phyloP scores from a whole-genome alignment of 768 basidiomycete species.

The Lyophyllum atratum region DNA sequence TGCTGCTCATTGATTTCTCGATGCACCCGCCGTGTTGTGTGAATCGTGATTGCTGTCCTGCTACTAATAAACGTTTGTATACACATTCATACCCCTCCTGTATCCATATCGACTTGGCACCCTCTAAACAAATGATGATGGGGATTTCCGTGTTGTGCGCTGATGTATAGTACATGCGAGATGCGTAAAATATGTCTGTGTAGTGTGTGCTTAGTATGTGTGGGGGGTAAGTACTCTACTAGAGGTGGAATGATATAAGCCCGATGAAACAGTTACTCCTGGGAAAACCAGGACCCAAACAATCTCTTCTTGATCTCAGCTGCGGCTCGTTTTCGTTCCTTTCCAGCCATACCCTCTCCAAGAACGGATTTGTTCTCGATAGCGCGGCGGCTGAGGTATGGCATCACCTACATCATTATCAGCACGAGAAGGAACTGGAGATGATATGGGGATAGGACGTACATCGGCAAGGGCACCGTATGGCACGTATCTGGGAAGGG shows the following conservation, averaged over 20 bases:
- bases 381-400: constrained; percentile 85
- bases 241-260: not conserved
- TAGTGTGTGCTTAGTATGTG: not conserved
- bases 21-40: not conserved
- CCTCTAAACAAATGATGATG: not conserved
- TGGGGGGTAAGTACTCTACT: not conserved
- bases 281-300: not conserved
- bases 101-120: not conserved
- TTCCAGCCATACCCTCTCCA: constrained; percentile 65
- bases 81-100: constrained; percentile 1
- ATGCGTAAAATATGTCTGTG: not conserved
- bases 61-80: not conserved
- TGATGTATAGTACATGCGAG: constrained; percentile 5
- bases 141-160: not conserved
- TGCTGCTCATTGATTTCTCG: constrained; percentile 14
- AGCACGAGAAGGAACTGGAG: not conserved
- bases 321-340: constrained; percentile 60
- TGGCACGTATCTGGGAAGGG: constrained; percentile 58
- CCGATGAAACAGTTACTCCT: not conserved
- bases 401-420: constrained; percentile 65
- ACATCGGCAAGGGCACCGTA: constrained; percentile 75
- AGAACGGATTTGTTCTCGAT: constrained; percentile 93
- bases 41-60: not conserved
- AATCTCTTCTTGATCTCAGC: constrained; percentile 48
- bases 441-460: constrained; percentile 7